These are phyloP conservation scores for Hydrangea macrophylla DNA, from an alignment of 148 eudicot species.

Conservation along the genomic window DNA sequence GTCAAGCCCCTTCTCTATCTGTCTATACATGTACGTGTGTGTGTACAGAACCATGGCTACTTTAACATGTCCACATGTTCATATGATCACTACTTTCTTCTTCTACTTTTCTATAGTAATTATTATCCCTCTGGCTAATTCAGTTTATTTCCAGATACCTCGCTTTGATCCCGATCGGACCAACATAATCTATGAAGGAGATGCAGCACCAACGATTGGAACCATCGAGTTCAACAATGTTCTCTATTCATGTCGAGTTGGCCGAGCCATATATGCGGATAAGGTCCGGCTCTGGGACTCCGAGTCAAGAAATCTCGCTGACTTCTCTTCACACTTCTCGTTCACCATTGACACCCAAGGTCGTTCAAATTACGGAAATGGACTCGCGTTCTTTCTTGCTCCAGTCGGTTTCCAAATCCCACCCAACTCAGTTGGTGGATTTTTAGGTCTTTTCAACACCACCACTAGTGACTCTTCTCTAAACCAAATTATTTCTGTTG, in stretches of 20 bases:
- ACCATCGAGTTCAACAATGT: conserved; percentile 34
- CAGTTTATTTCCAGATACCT: conserved; percentile 20
- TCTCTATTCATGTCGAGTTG: conserved; percentile 23
- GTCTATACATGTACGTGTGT: no score
- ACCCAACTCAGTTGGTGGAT: conserved; percentile 47
- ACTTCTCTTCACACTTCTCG: conserved; percentile 52
- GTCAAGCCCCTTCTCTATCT: no score
- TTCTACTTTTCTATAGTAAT: conserved; percentile 2
- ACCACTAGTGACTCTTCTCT: conserved; percentile 19
- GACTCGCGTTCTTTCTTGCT: conserved; percentile 46
- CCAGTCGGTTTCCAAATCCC: conserved; percentile 45
- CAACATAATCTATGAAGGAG: conserved; percentile 36
- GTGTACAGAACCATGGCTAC: conserved; percentile 2
- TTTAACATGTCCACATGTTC: background rate
- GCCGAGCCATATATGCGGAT: conserved; percentile 31
- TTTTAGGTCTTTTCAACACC: conserved; percentile 54
- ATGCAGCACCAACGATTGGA: conserved; percentile 32
- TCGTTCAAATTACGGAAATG: conserved; percentile 29
- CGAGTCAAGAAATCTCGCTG: conserved; percentile 23
- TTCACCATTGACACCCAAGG: conserved; percentile 34
- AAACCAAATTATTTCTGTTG: conserved; percentile 39
- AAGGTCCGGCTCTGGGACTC: conserved; percentile 33
- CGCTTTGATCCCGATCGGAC: conserved; percentile 18
- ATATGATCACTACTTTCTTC: conserved; percentile 8
- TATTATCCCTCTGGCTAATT: conserved; percentile 8